Evolutionary conservation across 176 grass and related monocot species (phyloP), one percentile per base, ranked within the genome.

Genomic region (Eragrostis nindensis): DNA sequence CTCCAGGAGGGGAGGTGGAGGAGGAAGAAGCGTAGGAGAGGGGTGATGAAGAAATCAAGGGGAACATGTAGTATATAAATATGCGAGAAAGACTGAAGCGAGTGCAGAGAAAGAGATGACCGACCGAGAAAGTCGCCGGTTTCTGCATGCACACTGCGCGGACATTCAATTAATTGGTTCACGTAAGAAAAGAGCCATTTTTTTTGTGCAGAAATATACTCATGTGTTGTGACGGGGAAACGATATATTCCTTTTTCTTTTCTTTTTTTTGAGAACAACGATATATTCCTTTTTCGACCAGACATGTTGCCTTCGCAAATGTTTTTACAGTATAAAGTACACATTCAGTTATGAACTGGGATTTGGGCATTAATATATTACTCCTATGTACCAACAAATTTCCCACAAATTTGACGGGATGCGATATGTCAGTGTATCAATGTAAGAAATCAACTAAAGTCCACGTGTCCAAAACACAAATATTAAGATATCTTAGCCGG

Each of bases 51-150:
- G 71, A 62, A 76, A 48, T 87, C 85, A 76, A 82, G 85, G 73
- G 1, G 43, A 32, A 55, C 70, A n/a, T n/a, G n/a, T n/a, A n/a
- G n/a, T n/a, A 75, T 71, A 81, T 80, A 85, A 80, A 56, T 85
- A 89, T 40, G 71, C 63, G 64, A 2, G 77, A 50, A 26, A 26
- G 76, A 74, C 32, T 62, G 76, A 78, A 56, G 68, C 53, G 63
- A 71, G 87, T 19, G 52, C 81, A 57, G 66, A 77, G 39, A 24
- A 14, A 62, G 41, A 43, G 16, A 44, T 14, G 49, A 24, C 32
- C 27, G 30, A 3, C 24, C 13, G 60, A 4, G 48, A 26, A 2
- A 64, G 36, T 10, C 56, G 52, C 61, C 62, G 68, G 76, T 74
- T 75, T 84, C 70, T 26, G 50, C 67, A 49, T 39, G 53, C 68